These are phyloP conservation scores for Podospora fimiseda DNA, from an alignment of 495 filamentous ascomycete genomes.

Conservation along the genomic window DNA sequence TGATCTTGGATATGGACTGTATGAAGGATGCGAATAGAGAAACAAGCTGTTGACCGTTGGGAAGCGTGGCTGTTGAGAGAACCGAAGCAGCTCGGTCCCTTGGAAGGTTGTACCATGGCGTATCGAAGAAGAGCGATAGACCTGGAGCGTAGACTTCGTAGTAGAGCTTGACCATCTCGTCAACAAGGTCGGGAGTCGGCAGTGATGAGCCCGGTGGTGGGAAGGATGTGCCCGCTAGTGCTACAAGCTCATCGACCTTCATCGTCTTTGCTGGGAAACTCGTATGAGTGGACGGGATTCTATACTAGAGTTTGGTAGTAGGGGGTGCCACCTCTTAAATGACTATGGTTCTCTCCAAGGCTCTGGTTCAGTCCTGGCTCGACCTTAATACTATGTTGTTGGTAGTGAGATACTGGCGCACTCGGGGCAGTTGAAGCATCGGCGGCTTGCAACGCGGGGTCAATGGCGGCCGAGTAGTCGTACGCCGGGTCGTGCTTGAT, in stretches of 20 bases:
- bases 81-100: slow-evolving; percentile 26
- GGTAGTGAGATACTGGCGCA: slow-evolving; percentile 35
- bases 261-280: slow-evolving; percentile 58
- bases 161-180: slow-evolving; percentile 71
- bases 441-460: slow-evolving; percentile 62
- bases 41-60: slow-evolving; percentile 53
- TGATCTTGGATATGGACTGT: slow-evolving; percentile 33
- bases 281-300: no score
- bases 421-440: slow-evolving; percentile 23
- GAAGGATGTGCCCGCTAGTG: slow-evolving; percentile 56
- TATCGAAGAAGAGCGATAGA: slow-evolving; percentile 75
- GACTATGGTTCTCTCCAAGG: slow-evolving; percentile 9
- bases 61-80: slow-evolving; percentile 34
- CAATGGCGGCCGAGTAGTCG: slow-evolving; percentile 65
- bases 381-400: slow-evolving; percentile 25
- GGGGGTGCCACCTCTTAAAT: slow-evolving; percentile 26
- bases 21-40: slow-evolving; percentile 59
- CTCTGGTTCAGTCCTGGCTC: slow-evolving; percentile 19
- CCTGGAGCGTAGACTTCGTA: slow-evolving; percentile 68
- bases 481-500: slow-evolving; percentile 52
- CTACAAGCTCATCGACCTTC: slow-evolving; percentile 69
- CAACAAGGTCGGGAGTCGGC: slow-evolving; percentile 44
- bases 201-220: slow-evolving; percentile 53
- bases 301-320: no score
- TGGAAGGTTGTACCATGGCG: slow-evolving; percentile 67